These are phyloP conservation scores for Cercophora scortea DNA, from an alignment of 495 filamentous ascomycete species.

Conservation along the genomic window DNA sequence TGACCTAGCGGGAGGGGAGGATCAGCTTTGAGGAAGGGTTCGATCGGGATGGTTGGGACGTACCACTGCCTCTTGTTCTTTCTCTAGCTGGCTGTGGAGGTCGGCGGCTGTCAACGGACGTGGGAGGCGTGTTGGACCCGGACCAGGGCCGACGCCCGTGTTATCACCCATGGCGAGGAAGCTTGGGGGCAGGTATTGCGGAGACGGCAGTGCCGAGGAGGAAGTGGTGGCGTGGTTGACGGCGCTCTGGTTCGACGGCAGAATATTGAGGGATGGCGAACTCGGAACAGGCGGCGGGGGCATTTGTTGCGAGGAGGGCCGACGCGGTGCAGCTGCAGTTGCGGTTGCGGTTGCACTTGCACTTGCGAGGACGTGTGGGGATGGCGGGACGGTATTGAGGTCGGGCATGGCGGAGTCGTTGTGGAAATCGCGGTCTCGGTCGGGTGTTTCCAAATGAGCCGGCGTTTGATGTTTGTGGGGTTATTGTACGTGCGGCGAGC, in stretches of 20 bases:
- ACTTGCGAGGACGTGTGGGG: slow-evolving; percentile 34
- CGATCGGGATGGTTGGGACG: slow-evolving; percentile 12
- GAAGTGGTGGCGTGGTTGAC: slow-evolving; percentile 39
- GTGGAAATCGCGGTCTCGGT: too few species aligned
- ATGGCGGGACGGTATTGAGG: slow-evolving; percentile 51
- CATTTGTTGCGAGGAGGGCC: slow-evolving; percentile 24
- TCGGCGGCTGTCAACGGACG: slow-evolving; percentile 80
- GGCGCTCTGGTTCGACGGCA: slow-evolving; percentile 46
- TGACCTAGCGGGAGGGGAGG: slow-evolving; percentile 50
- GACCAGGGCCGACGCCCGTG: slow-evolving; percentile 50
- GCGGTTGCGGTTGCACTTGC: neutral
- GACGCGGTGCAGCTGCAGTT: slow-evolving; percentile 14
- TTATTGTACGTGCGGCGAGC: too few species aligned
- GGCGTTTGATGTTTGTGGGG: too few species aligned
- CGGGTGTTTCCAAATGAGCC: too few species aligned
- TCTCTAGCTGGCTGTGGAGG: slow-evolving; percentile 77
- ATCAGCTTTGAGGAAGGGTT: neutral
- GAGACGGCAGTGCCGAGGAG: slow-evolving; percentile 9
- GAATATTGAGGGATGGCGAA: slow-evolving; percentile 36
- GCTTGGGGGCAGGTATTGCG: slow-evolving; percentile 3
- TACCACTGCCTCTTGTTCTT: slow-evolving; percentile 92
- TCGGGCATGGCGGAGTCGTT: slow-evolving; percentile 39
- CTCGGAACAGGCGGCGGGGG: slow-evolving; percentile 19
- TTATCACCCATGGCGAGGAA: slow-evolving; percentile 42
- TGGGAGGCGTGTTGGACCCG: slow-evolving; percentile 71